Conservation (phyloP, 1,284 basidiomycete genomes). For the Schizophyllum commune region DNA sequence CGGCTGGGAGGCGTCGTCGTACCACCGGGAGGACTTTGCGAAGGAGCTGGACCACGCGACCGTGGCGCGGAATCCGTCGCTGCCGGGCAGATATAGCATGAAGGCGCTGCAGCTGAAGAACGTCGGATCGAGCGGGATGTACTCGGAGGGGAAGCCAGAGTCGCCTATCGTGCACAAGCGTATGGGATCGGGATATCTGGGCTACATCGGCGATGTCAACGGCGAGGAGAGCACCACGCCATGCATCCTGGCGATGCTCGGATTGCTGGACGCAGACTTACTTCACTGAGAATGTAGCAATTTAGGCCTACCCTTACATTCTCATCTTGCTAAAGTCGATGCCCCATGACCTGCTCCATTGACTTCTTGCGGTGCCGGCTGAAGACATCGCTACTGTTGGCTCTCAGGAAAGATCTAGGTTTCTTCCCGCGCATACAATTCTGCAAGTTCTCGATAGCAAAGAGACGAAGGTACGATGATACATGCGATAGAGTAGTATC, state of each 20-base stretch:
- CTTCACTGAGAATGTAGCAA: background rate
- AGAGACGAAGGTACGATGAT: conserved; percentile 4
- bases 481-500: conserved; percentile 2
- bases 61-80: background rate
- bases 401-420: too few species aligned
- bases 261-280: background rate
- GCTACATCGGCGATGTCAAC: conserved; percentile 16
- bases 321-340: background rate
- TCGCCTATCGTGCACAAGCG: background rate
- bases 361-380: too few species aligned
- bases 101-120: background rate
- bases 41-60: background rate
- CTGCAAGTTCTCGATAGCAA: background rate
- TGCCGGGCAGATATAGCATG: background rate
- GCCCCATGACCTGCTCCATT: too few species aligned
- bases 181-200: conserved; percentile 7
- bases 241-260: conserved; percentile 11
- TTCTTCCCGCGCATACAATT: too few species aligned
- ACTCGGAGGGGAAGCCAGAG: background rate
- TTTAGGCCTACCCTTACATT: background rate
- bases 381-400: too few species aligned
- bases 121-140: background rate
- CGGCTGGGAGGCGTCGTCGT: background rate
- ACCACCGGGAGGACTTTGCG: background rate
- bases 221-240: conserved; percentile 7